Evolutionary conservation across 208 protist species (phyloP).

Genomic region (Acanthamoeba culbertsoni): DNA sequence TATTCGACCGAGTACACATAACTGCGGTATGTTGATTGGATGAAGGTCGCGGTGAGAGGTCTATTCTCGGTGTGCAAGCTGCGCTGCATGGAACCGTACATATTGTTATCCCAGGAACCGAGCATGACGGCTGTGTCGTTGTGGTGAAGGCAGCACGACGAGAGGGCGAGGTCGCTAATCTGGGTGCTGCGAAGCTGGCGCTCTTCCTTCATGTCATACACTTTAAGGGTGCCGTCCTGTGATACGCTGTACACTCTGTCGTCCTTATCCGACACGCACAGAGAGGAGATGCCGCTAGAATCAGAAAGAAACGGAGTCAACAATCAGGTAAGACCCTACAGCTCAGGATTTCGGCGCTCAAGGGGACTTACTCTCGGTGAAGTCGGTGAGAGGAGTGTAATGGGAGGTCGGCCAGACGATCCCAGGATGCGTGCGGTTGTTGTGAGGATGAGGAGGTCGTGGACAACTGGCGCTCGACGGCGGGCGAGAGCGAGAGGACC

Average conservation of each 20-base stretch:
- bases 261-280: conserved; percentile 65
- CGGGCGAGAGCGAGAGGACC: neutral
- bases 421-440: neutral
- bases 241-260: conserved; percentile 78
- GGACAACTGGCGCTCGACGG: neutral
- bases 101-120: conserved; percentile 80
- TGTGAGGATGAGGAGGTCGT: neutral
- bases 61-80: too few species aligned
- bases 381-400: neutral
- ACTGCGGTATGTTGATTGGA: conserved; percentile 19
- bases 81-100: conserved; percentile 68
- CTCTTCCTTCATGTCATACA: conserved; percentile 72
- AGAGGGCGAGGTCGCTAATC: conserved; percentile 59
- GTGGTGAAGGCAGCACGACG: conserved; percentile 65
- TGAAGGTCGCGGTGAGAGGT: too few species aligned
- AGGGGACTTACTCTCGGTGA: neutral
- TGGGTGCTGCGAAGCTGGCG: conserved; percentile 72
- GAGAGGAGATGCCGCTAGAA: conserved; percentile 63
- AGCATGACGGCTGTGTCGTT: conserved; percentile 76
- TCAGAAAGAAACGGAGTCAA: neutral
- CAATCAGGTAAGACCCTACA: neutral
- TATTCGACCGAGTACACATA: conserved; percentile 78
- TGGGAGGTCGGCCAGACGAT: neutral
- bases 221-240: conserved; percentile 72
- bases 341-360: too few species aligned